phyloP scores from a whole-genome alignment of 257 asterid genomes.

The Euphrasia confusa region DNA sequence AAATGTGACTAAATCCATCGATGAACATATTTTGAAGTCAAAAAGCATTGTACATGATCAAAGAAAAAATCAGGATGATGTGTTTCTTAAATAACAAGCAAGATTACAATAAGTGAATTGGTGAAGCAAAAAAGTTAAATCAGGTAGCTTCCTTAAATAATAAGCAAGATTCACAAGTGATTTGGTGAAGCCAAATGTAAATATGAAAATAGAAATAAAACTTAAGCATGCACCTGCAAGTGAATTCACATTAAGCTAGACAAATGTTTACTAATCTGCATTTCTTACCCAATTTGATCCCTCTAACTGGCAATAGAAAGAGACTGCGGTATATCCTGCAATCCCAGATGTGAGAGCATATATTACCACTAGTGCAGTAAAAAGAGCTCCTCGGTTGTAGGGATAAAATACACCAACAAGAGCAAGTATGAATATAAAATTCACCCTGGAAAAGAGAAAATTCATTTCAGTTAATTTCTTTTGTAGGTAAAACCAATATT shows the following conservation, averaged over 20 bases:
- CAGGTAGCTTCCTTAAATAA: not conserved
- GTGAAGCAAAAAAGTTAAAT: not conserved
- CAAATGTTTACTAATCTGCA: constrained; percentile 25
- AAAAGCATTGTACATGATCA: too few species aligned
- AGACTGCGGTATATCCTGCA: constrained; percentile 59
- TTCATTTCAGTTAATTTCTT: not conserved
- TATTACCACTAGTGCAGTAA: constrained; percentile 57
- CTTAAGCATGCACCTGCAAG: not conserved
- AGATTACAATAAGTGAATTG: too few species aligned
- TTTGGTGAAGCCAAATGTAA: not conserved
- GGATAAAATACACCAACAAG: constrained; percentile 79
- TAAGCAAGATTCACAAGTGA: not conserved
- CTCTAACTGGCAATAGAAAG: constrained; percentile 66
- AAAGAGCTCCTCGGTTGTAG: constrained; percentile 70
- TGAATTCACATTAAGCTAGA: constrained; percentile 7
- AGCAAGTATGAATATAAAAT: constrained; percentile 56
- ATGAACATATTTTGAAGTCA: too few species aligned
- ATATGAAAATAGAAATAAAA: not conserved
- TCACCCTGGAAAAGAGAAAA: constrained; percentile 35
- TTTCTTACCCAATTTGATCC: constrained; percentile 65
- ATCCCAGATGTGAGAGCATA: constrained; percentile 68
- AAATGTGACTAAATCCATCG: too few species aligned
- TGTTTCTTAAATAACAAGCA: too few species aligned
- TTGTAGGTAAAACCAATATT: not conserved
- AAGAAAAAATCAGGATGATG: too few species aligned